Conservation (phyloP, 495 filamentous ascomycete species). For the Tricharina praecox region DNA sequence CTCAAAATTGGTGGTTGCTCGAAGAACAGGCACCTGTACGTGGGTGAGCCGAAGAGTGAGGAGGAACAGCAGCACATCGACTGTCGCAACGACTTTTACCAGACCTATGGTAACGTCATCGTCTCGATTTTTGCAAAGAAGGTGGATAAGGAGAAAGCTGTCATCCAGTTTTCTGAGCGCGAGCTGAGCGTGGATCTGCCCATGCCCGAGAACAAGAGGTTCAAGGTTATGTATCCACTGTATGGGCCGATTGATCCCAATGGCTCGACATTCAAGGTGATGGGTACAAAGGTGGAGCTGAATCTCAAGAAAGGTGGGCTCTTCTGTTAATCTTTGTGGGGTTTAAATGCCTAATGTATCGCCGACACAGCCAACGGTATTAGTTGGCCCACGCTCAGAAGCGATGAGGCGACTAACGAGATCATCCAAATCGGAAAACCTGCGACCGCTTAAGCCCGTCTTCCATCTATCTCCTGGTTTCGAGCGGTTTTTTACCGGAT, state of each 20-base stretch:
- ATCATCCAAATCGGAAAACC: conserved; percentile 27
- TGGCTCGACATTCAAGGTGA: conserved; percentile 60
- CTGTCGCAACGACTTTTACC: conserved; percentile 81
- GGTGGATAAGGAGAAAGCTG: conserved; percentile 65
- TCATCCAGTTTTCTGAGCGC: conserved; percentile 43
- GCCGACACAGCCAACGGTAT: conserved; percentile 15
- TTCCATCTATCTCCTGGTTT: background rate
- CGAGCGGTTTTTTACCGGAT: background rate
- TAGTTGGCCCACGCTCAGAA: conserved; percentile 25
- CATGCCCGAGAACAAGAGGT: conserved; percentile 73
- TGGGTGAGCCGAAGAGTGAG: conserved; percentile 56
- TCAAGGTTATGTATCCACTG: conserved; percentile 53
- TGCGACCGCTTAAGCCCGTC: conserved; percentile 12
- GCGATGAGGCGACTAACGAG: conserved; percentile 22
- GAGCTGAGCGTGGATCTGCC: conserved; percentile 57
- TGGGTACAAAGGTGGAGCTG: conserved; percentile 92
- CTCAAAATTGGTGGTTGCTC: conserved; percentile 87
- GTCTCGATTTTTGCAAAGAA: conserved; percentile 93
- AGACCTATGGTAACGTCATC: conserved; percentile 69
- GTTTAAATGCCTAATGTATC: background rate
- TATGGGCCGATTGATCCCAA: conserved; percentile 59
- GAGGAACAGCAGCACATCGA: conserved; percentile 38
- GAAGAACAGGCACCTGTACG: conserved; percentile 66
- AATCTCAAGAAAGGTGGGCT: conserved; percentile 56
- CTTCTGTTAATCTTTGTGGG: background rate